Percentiles rank a stretch among this genome's conserved stretches.
Evolutionary conservation across 2,329 filamentous ascomycete species (phyloP).

Genomic region (Diaporthe citri): DNA sequence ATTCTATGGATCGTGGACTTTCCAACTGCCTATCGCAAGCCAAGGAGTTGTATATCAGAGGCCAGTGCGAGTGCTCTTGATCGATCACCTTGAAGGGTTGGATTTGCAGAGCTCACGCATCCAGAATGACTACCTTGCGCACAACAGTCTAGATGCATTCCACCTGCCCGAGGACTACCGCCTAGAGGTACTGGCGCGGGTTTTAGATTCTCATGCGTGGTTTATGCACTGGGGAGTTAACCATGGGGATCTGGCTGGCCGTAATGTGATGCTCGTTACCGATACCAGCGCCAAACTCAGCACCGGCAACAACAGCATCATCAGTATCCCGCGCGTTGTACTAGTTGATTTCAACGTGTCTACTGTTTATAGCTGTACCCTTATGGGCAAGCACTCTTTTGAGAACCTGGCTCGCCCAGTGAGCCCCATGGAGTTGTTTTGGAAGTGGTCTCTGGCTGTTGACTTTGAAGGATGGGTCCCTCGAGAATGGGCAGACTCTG

Average conservation of each 20-base stretch:
- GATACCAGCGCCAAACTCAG: neutral
- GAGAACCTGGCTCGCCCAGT: neutral
- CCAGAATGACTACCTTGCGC: neutral
- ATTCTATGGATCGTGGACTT: neutral
- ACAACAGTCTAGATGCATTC: neutral
- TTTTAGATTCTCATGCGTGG: neutral
- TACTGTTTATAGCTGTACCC: neutral
- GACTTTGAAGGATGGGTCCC: neutral
- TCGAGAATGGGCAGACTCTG: neutral
- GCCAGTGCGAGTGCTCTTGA: neutral
- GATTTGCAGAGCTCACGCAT: neutral
- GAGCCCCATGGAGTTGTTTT: neutral
- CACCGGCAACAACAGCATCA: neutral
- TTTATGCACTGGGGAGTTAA: neutral
- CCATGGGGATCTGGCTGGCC: neutral
- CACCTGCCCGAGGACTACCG: neutral
- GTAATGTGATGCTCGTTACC: neutral
- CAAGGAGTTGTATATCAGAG: neutral
- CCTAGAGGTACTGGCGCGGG: neutral
- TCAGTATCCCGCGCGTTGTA: neutral
- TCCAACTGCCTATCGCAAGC: neutral
- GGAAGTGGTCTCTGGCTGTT: neutral
- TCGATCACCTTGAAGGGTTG: neutral
- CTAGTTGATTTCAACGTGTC: neutral
- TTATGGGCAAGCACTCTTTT: neutral